A percentile compares a stretch with the other conserved stretches of the same genome.
Evolutionary conservation across 148 eudicot genomes (phyloP).

Genomic region (Silene uniflora): DNA sequence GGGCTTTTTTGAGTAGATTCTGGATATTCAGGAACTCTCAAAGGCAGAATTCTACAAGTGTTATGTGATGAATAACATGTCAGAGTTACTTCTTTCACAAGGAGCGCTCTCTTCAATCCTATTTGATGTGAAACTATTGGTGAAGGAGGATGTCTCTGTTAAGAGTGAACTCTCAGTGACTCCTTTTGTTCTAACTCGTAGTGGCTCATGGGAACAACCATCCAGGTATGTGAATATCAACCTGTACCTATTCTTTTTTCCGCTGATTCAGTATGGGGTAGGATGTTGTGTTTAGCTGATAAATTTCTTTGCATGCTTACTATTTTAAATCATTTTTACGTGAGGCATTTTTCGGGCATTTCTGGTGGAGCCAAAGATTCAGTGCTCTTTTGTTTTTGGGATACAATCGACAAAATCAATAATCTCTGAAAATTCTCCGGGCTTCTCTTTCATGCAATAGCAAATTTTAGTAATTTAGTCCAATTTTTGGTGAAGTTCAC

Average conservation of each 20-base stretch:
- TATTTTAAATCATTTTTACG: background rate
- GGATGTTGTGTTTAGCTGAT: background rate
- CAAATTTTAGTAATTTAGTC: background rate
- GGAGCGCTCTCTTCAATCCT: constrained; percentile 67
- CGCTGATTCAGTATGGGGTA: too few relatives aligned
- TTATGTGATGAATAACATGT: constrained; percentile 75
- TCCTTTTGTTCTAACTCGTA: constrained; percentile 79
- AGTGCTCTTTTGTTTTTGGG: background rate
- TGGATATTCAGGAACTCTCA: constrained; percentile 59
- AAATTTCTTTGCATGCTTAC: background rate
- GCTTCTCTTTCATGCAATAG: background rate
- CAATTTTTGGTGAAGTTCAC: background rate
- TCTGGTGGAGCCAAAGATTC: background rate
- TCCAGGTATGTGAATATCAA: constrained; percentile 49
- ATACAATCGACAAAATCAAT: too few relatives aligned
- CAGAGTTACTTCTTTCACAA: constrained; percentile 57
- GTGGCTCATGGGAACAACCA: constrained; percentile 87
- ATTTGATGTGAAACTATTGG: constrained; percentile 56
- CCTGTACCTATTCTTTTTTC: background rate
- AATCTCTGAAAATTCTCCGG: background rate
- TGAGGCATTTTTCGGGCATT: background rate
- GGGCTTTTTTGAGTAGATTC: constrained; percentile 53
- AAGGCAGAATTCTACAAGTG: constrained; percentile 68
- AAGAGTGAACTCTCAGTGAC: constrained; percentile 49
- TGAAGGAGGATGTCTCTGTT: constrained; percentile 65